Conservation (phyloP, 225 moss, liverwort and hornwort genomes). For the Polytrichum commune region DNA sequence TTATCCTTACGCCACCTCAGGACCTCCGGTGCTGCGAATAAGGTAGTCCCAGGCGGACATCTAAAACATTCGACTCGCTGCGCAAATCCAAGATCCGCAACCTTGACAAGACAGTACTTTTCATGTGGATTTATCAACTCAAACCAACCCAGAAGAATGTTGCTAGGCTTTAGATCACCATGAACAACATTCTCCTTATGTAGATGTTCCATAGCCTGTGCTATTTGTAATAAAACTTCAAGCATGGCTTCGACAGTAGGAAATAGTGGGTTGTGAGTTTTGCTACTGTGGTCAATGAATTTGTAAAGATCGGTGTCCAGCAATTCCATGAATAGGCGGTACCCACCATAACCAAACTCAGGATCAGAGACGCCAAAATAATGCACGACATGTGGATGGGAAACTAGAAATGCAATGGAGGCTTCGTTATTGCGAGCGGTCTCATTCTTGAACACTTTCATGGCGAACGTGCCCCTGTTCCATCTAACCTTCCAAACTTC, state of each 20-base stretch:
- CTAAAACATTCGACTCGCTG: slow-evolving; percentile 1
- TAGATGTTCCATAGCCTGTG: slow-evolving; percentile 13
- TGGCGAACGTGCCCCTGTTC: slow-evolving; percentile 15
- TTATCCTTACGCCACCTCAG: neutral
- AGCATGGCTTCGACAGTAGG: neutral
- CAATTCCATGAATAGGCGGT: slow-evolving; percentile 23
- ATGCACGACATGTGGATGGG: slow-evolving; percentile 24
- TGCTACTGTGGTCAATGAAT: neutral
- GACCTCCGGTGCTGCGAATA: neutral
- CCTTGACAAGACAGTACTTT: slow-evolving; percentile 18
- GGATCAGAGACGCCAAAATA: slow-evolving; percentile 1
- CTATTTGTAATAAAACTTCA: slow-evolving; percentile 19
- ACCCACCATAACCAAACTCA: neutral
- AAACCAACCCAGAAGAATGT: slow-evolving; percentile 14
- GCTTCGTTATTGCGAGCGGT: neutral
- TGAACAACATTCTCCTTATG: slow-evolving; percentile 11
- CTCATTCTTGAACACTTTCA: neutral
- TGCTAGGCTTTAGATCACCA: slow-evolving; percentile 24
- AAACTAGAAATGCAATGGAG: neutral
- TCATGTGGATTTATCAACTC: neutral
- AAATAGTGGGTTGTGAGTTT: too few species aligned
- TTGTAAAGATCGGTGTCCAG: slow-evolving; percentile 17
- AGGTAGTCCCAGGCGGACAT: fast-evolving
- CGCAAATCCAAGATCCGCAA: slow-evolving; percentile 17
- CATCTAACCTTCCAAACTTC: neutral